Evolutionary conservation across 495 filamentous ascomycete genomes (phyloP).

Genomic region (Cercophora scortea): DNA sequence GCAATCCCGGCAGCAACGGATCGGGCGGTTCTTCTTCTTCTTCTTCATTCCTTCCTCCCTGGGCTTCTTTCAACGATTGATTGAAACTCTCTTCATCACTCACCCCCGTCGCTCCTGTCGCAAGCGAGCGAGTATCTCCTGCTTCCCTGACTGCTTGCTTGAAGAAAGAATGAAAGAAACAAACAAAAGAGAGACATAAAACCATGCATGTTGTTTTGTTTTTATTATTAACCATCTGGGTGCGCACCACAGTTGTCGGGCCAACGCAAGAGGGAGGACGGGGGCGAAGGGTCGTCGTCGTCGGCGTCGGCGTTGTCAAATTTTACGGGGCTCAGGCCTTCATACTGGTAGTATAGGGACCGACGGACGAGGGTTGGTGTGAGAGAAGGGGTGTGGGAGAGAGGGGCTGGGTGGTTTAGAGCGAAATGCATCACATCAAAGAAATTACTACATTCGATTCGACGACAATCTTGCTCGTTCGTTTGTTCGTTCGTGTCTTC

Average conservation of each 20-base stretch:
- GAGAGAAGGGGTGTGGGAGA: background rate
- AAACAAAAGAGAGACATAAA: no score
- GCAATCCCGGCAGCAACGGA: slow-evolving; percentile 8
- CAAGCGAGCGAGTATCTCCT: no score
- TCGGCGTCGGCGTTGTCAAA: slow-evolving; percentile 38
- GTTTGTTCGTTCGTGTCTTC: no score
- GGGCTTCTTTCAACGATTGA: background rate
- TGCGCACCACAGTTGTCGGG: slow-evolving; percentile 54
- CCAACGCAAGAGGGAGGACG: slow-evolving; percentile 68
- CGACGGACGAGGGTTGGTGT: no score
- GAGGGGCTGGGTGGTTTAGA: no score
- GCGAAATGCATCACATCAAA: no score
- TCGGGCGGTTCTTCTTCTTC: background rate
- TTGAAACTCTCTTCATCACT: background rate
- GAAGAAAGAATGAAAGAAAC: no score
- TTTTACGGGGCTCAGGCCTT: slow-evolving; percentile 62
- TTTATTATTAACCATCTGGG: background rate
- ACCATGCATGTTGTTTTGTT: background rate
- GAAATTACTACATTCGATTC: no score
- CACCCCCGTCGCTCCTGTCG: no score
- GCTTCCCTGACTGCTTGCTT: background rate
- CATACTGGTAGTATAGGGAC: slow-evolving; percentile 51
- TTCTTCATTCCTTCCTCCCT: background rate
- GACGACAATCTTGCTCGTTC: no score
- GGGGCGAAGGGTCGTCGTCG: slow-evolving; percentile 32